A percentile compares a stretch with the other conserved stretches of the same genome.
Conservation (phyloP, 768 basidiomycete species). For the Holtermannia corniformis region DNA sequence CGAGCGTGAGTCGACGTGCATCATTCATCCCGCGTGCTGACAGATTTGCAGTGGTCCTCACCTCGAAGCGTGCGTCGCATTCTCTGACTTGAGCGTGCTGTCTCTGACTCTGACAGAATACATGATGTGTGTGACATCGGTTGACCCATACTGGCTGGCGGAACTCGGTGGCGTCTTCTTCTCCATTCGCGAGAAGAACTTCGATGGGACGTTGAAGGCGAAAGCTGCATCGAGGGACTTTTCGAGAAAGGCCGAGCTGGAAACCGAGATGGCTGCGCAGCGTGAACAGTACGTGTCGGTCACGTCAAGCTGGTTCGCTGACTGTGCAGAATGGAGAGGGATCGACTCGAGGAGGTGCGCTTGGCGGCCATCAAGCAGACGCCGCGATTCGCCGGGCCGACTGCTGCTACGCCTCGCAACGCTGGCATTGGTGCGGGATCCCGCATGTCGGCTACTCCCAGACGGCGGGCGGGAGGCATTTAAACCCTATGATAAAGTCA, state of each 20-base stretch:
- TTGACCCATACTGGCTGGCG: constrained; percentile 96
- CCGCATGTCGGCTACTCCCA: constrained; percentile 32
- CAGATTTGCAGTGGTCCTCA: constrained; percentile 55
- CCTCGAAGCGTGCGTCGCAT: constrained; percentile 53
- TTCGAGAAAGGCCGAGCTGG: constrained; percentile 79
- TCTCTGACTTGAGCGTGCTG: not conserved
- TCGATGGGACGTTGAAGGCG: constrained; percentile 65
- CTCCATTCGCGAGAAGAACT: constrained; percentile 95
- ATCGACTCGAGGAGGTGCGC: constrained; percentile 30
- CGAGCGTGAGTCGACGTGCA: constrained; percentile 47
- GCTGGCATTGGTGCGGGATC: constrained; percentile 38
- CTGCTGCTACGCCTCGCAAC: constrained; percentile 34
- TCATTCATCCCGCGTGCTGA: constrained; percentile 9
- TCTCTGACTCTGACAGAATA: constrained; percentile 48
- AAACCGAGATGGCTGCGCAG: constrained; percentile 72
- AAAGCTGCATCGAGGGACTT: constrained; percentile 77
- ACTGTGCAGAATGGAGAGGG: constrained; percentile 29
- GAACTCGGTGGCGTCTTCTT: constrained; percentile 94
- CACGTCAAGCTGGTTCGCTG: not conserved
- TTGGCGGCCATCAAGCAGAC: constrained; percentile 28
- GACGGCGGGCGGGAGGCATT: constrained; percentile 35
- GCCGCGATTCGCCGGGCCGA: constrained; percentile 28
- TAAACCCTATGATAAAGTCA: no score
- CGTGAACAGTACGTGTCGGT: constrained; percentile 35
- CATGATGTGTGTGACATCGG: constrained; percentile 98